Evolutionary conservation across 331 rosid species (phyloP).

Genomic region (Acacia concinna): DNA sequence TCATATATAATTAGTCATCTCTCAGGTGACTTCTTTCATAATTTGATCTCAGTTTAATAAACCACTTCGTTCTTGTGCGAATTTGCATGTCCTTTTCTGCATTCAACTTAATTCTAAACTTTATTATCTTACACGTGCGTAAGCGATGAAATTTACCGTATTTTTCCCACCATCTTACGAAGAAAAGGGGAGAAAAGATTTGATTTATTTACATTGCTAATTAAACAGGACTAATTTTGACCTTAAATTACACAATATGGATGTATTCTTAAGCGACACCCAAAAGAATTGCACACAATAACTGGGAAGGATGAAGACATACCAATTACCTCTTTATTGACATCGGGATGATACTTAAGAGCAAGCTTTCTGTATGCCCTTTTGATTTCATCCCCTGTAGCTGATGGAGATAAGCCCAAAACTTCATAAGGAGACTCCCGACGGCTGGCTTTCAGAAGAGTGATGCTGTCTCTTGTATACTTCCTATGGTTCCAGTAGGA

Average conservation of each 20-base stretch:
- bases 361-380: slow-evolving; percentile 94
- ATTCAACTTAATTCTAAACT: not conserved
- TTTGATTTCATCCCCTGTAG: slow-evolving; percentile 65
- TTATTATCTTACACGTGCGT: not conserved
- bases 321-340: slow-evolving; percentile 23
- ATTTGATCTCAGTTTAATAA: not conserved
- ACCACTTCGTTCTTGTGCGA: not conserved
- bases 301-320: slow-evolving; percentile 6
- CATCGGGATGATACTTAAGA: slow-evolving; percentile 44
- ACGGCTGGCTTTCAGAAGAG: slow-evolving; percentile 45
- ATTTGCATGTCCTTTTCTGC: not conserved
- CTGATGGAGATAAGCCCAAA: slow-evolving; percentile 74
- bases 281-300: not conserved
- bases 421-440: slow-evolving; percentile 86
- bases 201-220: not conserved
- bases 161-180: not conserved
- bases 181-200: not conserved
- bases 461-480: slow-evolving; percentile 17
- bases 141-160: not conserved
- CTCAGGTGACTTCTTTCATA: not conserved
- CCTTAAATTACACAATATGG: not conserved
- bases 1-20: not conserved
- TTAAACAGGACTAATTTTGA: not conserved
- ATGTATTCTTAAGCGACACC: not conserved
- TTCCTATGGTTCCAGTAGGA: slow-evolving; percentile 35